Evolutionary conservation across 2,329 filamentous ascomycete species (phyloP).

Genomic region (Aphanocladium album): DNA sequence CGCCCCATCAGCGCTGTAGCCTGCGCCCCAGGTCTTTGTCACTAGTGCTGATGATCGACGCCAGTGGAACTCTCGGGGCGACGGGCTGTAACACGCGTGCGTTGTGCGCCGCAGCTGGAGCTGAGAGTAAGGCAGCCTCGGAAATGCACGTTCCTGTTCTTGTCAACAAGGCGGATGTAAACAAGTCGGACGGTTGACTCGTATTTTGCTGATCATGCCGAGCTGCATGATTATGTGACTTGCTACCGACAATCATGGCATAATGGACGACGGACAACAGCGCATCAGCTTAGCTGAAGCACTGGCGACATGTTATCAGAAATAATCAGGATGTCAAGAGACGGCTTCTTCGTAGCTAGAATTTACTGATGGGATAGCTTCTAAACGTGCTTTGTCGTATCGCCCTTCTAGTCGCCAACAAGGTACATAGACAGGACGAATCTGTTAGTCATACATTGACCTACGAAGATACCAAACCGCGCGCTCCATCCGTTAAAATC

Average conservation of each 20-base stretch:
- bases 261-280: background rate
- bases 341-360: too few relatives aligned
- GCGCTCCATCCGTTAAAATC: background rate
- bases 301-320: too few relatives aligned
- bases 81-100: background rate
- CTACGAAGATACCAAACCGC: background rate
- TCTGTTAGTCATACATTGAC: slow-evolving; percentile 1
- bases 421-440: background rate
- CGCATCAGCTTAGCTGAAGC: background rate
- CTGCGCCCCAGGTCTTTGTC: background rate
- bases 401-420: too few relatives aligned
- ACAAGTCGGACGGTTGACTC: background rate
- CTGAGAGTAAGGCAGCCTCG: background rate
- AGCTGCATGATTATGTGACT: background rate
- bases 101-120: background rate
- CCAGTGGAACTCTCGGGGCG: background rate
- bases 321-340: background rate
- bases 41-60: slow-evolving; percentile 5
- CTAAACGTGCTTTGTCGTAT: too few relatives aligned
- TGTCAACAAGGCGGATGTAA: background rate
- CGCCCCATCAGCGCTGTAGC: background rate
- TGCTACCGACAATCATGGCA: background rate
- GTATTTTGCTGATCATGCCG: background rate
- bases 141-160: background rate
- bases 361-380: too few relatives aligned